Evolutionary conservation across 495 filamentous ascomycete species (phyloP), one percentile per base, ranked within the genome.

Genomic region (Penicillium flavigenum): DNA sequence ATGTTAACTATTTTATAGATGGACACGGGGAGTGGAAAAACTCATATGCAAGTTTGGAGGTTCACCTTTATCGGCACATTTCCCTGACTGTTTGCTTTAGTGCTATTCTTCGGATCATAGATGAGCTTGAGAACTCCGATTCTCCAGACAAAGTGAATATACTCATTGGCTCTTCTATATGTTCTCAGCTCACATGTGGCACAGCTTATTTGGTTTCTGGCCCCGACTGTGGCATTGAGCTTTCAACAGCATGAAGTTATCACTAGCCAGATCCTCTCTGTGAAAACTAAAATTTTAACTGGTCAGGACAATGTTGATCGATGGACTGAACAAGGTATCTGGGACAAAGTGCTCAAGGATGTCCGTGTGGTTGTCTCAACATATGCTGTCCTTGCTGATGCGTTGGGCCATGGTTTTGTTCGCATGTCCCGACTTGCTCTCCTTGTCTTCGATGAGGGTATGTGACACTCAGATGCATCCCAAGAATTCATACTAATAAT

Each of bases 1-100:
- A 43, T 17, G 22, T 12, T 8, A 16, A 26, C 34, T 31, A 20
- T 19, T 42, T 26, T 2, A 12, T 51, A 93, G 88, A 96, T 96
- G 92, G 91, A 94, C 64, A 96, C 92, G 0, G 92, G 92, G 2
- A 90, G 84, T 67, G 93, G 93, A 9, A 98, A 98, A 72, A 97
- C 93, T 3, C 87, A 89, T 55, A 86, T 96, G 91, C 92, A 85
- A 67, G 83, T 71, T 46, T 50, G 19, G 6, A 9, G 46, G 10
- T 17, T 16, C 34, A 44, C 11, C 16, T 42, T 19, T 26, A 27
- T 29, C 20, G 16, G 24, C 19, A 47, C 22, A 32, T 54, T 24
- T 51, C 24, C 42, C 42, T 47, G 43, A 57, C 29, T 46, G 34
- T 43, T 38, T 14, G 55, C 24, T 54, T 50, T 44, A 93, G 90